Base-by-base conservation (phyloP, 2,329 filamentous ascomycete genomes). In the Clarireedia homoeocarpa region DNA sequence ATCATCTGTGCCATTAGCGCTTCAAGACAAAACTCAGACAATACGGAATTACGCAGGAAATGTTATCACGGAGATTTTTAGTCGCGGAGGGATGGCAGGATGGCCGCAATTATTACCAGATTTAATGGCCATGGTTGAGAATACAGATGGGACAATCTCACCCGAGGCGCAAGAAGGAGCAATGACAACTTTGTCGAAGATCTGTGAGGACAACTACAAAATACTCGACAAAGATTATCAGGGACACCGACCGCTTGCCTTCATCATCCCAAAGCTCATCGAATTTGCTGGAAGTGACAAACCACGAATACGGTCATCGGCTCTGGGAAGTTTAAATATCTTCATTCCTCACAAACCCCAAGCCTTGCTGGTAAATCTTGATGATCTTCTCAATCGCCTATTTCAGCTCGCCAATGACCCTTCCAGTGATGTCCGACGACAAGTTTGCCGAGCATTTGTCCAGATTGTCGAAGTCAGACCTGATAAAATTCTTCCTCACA, bases 141-240 rank as follows among this genome's bases (percentile, higher is more conserved):
- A 95, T 71, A 74, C 83, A 55, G 77, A 75, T 47, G 86, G 88
- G 42, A 83, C 86, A 60, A 76, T 84, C 23, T 76, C 89, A 6
- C 74, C 80, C 45, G 81, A 89, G 67, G 85, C 86, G 12, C 91
- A 96, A 69, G 92, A 99, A 71, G 91, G 91, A 59, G 91, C 90
- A 64, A 96, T 97, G 88, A 84, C 88, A 49, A 91, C 94, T 48
- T 78, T 99, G 71, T 77, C 87, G 70, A 97, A 97, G 77, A 91
- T 99, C 59, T 99, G 94, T 73, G 94, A 99, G 73, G 94, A 99
- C 73, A 96, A 95, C 74, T 85, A 83, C 67, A 90, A 88, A 69
- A 79, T 89, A 58, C 77, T 99, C 53, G 90, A 95, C 72, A 85
- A 86, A 65, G 89, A 96, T 61, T 89, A 95, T 70, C 85, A 91